A percentile compares a stretch with the other conserved stretches of the same genome.
phyloP scores from a whole-genome alignment of 2,329 filamentous ascomycete genomes.

The Aspergillus nomiae region DNA sequence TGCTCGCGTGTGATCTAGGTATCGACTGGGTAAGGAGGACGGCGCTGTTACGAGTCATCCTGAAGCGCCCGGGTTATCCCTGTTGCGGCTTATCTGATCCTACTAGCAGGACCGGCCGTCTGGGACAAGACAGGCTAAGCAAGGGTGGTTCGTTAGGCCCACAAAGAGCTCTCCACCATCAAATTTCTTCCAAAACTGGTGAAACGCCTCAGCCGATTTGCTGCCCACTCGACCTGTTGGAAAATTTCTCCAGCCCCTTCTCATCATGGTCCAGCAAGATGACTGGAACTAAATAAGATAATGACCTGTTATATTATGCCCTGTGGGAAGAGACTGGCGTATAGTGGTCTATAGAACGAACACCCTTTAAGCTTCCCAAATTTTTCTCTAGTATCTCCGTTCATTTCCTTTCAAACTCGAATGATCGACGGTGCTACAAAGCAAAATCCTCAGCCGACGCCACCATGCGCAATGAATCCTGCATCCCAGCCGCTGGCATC shows the following conservation, averaged over 20 bases:
- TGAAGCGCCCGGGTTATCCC: background rate
- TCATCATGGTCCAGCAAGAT: background rate
- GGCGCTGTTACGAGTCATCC: background rate
- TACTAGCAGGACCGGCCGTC: background rate
- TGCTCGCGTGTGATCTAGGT: background rate
- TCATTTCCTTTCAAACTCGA: background rate
- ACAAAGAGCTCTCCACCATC: constrained; percentile 4
- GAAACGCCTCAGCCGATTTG: background rate
- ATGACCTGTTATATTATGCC: background rate
- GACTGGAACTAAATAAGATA: background rate
- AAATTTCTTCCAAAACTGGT: background rate
- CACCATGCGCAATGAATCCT: background rate
- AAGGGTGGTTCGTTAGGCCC: constrained; percentile 1
- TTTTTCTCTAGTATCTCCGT: background rate
- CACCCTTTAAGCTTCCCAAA: background rate
- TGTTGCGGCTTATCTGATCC: constrained; percentile 5
- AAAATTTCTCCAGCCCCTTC: background rate
- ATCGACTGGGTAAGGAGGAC: background rate
- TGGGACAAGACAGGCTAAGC: constrained; percentile 2
- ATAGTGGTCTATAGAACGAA: background rate
- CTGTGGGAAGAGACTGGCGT: background rate
- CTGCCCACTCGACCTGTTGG: background rate
- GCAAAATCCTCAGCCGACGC: background rate
- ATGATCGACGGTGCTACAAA: background rate
- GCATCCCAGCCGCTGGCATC: background rate